Percentiles rank a stretch among this genome's conserved stretches.
These are phyloP conservation scores for Paragyromitra xinjiangensis DNA, from an alignment of 495 filamentous ascomycete species.

Conservation along the genomic window DNA sequence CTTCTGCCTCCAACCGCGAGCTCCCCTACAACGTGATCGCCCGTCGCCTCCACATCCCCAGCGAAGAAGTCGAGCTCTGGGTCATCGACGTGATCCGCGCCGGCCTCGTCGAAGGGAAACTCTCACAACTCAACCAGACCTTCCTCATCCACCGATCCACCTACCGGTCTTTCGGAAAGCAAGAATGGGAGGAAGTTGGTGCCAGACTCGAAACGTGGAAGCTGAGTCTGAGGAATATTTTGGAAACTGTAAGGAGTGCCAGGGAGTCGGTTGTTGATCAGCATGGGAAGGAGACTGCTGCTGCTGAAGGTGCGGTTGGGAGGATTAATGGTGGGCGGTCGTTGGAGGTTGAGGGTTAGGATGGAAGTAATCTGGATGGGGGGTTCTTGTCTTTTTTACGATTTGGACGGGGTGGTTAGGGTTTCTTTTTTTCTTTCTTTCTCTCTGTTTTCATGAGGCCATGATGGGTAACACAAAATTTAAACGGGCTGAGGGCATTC, in stretches of 20 bases:
- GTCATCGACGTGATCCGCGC: conserved; percentile 97
- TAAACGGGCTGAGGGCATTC: conserved; percentile 11
- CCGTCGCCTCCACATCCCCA: conserved; percentile 79
- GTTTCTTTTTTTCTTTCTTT: background rate
- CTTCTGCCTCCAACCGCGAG: conserved; percentile 79
- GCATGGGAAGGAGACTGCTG: conserved; percentile 37
- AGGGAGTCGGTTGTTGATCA: conserved; percentile 64
- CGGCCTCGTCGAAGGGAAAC: conserved; percentile 90
- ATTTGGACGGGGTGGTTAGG: too few species aligned
- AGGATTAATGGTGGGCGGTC: conserved; percentile 34
- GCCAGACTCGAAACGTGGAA: conserved; percentile 89
- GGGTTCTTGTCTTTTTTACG: conserved; percentile 22
- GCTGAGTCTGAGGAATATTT: conserved; percentile 75
- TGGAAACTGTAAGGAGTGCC: conserved; percentile 77
- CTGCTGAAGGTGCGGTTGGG: conserved; percentile 21
- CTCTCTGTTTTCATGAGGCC: conserved; percentile 12
- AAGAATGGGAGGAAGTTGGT: conserved; percentile 96
- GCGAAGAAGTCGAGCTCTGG: conserved; percentile 93
- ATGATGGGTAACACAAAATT: conserved; percentile 29
- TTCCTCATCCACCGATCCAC: conserved; percentile 95
- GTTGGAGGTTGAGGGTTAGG: conserved; percentile 40
- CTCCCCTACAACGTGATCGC: conserved; percentile 85
- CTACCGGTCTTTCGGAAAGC: conserved; percentile 95
- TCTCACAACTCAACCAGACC: conserved; percentile 86
- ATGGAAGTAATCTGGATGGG: background rate